Percentiles rank a stretch among this genome's conserved stretches.
Conservation (phyloP, 1,139 yeast species). For the Hanseniaspora uvarum region DNA sequence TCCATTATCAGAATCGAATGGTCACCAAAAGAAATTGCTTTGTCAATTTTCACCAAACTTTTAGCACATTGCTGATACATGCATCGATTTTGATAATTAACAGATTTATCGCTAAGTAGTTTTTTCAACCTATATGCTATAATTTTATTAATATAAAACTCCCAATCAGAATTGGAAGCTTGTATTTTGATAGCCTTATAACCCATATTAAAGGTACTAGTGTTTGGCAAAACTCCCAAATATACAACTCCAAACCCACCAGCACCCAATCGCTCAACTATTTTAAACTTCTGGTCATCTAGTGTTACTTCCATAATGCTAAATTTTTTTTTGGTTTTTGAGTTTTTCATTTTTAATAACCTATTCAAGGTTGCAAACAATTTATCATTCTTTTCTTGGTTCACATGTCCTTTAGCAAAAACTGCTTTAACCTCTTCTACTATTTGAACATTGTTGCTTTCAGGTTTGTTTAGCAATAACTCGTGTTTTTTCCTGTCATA, state of each 20-base stretch:
- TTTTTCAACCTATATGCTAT: constrained; percentile 36
- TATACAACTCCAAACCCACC: constrained; percentile 79
- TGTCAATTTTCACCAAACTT: constrained; percentile 25
- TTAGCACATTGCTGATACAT: constrained; percentile 26
- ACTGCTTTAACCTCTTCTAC: constrained; percentile 17
- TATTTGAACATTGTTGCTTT: not conserved
- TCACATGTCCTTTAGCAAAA: constrained; percentile 22
- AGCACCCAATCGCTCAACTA: constrained; percentile 56
- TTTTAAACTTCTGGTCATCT: constrained; percentile 33
- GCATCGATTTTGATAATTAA: constrained; percentile 8
- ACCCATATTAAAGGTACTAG: constrained; percentile 49
- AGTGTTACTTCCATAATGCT: not conserved
- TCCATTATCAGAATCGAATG: constrained; percentile 54
- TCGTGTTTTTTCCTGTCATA: constrained; percentile 25
- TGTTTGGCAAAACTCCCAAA: constrained; percentile 35
- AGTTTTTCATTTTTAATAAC: constrained; percentile 31
- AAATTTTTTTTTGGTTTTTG: constrained; percentile 22
- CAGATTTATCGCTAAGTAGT: constrained; percentile 3
- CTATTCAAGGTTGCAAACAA: constrained; percentile 30
- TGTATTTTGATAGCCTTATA: constrained; percentile 65
- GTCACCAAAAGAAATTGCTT: constrained; percentile 44
- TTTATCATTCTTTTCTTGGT: constrained; percentile 24
- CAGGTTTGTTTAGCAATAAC: not conserved
- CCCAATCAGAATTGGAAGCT: constrained; percentile 68
- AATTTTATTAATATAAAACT: constrained; percentile 58